phyloP scores from a whole-genome alignment of 305 asterid genomes.

The Rubia balearica region DNA sequence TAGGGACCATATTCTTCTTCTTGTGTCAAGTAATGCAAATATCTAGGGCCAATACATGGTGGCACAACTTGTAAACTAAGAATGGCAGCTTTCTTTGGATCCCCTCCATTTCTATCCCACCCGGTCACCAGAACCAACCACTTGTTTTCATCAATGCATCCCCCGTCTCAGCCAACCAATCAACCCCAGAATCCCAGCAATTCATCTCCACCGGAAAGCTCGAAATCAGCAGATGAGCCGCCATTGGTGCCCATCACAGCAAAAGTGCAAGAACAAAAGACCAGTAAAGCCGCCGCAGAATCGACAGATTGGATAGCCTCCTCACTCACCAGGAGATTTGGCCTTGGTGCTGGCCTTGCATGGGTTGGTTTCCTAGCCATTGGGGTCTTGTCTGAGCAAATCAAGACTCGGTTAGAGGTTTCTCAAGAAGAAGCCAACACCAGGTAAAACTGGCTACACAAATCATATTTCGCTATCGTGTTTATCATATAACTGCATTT shows the following conservation, averaged over 20 bases:
- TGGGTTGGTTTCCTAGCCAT: slow-evolving; percentile 74
- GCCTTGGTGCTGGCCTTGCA: slow-evolving; percentile 83
- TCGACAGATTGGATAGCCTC: slow-evolving; percentile 84
- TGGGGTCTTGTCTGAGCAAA: slow-evolving; percentile 80
- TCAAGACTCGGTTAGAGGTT: slow-evolving; percentile 74
- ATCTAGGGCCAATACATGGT: slow-evolving; percentile 14
- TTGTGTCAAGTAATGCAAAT: slow-evolving; percentile 18
- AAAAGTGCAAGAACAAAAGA: slow-evolving; percentile 29
- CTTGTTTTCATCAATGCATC: slow-evolving; percentile 43
- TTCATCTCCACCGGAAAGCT: slow-evolving; percentile 26
- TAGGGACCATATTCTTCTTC: slow-evolving; percentile 26
- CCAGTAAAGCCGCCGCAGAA: slow-evolving; percentile 29
- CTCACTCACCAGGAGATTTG: slow-evolving; percentile 63
- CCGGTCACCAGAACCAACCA: slow-evolving; percentile 42
- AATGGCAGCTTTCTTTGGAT: slow-evolving; percentile 62
- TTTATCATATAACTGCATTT: neutral
- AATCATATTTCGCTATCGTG: neutral
- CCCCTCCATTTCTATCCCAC: slow-evolving; percentile 48
- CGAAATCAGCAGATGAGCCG: slow-evolving; percentile 29
- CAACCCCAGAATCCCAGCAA: slow-evolving; percentile 25
- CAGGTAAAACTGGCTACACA: slow-evolving; percentile 30
- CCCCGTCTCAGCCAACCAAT: slow-evolving; percentile 30
- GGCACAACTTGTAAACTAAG: slow-evolving; percentile 6
- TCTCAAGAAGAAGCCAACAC: slow-evolving; percentile 60
- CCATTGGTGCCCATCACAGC: slow-evolving; percentile 19